Base-by-base conservation (phyloP, 106 monocot species). In the Platanthera guangdongensis region DNA sequence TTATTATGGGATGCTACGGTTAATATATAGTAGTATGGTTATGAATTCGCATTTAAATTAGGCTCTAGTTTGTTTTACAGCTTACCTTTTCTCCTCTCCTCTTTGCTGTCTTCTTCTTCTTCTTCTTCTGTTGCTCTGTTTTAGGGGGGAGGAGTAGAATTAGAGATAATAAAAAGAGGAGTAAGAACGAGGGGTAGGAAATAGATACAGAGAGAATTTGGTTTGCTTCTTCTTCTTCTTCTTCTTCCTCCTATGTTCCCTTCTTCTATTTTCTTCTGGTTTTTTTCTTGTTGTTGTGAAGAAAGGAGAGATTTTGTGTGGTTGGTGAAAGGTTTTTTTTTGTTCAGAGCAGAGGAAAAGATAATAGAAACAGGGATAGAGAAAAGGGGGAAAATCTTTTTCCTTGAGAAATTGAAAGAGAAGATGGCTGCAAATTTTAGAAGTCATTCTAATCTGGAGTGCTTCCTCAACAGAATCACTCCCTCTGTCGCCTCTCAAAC, bases 391-490 rank as follows among this genome's bases (percentile, higher is more conserved):
- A 2, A 28, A 51, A 21, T 50, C 51, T 51, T 11, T 6, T 50
- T 10, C 4, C 8, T 18, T 47, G 5, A 52, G 6, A 3, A n/a
- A 47, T 72, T n/a, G 39, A 70, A 0, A 54, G 13, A 68, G 46
- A 80, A 73, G 62, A 74, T 80, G 72, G 52, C 80, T 25, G 57
- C 51, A 10, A 77, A 76, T 46, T 75, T 12, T 76, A 74, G 65
- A 57, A 80, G 74, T 57, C 71, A 77, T 19, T 89, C 89, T 22
- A 89, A 89, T 78, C 72, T 89, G 2, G 76, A 82, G 81, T 75
- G 63, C 57, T 89, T 89, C 48, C 89, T 89, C 62, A 62, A 51
- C 65, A 72, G 74, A 12, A 82, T 69, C n/a, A 86, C 89, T 6
- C 89, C 89, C 13, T 89, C 82, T 15, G 82, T 89, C 52, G 50